Conservation (phyloP, 148 eudicot genomes). For the Talinum fruticosum region DNA sequence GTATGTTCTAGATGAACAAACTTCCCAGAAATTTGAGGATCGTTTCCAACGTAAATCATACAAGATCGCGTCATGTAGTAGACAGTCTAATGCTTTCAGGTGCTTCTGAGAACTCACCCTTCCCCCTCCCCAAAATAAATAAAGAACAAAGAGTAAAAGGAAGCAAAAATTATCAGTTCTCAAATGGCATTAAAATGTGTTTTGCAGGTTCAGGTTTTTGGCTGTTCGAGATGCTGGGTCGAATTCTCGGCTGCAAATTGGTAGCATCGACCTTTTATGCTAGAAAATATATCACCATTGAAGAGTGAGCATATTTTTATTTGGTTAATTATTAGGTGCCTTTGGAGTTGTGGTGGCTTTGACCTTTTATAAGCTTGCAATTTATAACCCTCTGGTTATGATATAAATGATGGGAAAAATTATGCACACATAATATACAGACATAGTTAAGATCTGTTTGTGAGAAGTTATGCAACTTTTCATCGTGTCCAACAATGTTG, state of each 20-base stretch:
- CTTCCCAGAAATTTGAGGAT: constrained; percentile 54
- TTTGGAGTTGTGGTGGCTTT: neutral
- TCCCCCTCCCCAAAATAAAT: neutral
- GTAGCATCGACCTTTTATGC: constrained; percentile 80
- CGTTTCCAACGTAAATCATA: constrained; percentile 71
- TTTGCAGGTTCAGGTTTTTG: constrained; percentile 66
- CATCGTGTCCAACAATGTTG: neutral
- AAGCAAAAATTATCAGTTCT: neutral
- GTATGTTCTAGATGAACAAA: constrained; percentile 65
- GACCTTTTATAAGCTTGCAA: neutral
- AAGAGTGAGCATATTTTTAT: neutral
- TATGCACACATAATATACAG: neutral
- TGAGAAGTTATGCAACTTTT: neutral
- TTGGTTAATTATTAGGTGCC: neutral
- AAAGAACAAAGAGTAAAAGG: neutral
- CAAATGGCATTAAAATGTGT: neutral
- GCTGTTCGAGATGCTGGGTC: constrained; percentile 57
- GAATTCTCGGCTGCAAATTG: constrained; percentile 77
- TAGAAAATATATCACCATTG: constrained; percentile 14
- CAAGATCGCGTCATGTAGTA: constrained; percentile 33
- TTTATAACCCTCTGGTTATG: neutral
- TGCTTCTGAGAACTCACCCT: neutral
- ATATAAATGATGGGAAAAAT: neutral
- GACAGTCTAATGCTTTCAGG: constrained; percentile 76
- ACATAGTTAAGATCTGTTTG: neutral